Evolutionary conservation across 169 alveolate species (phyloP).

Genomic region (Perkinsus chesapeaki): DNA sequence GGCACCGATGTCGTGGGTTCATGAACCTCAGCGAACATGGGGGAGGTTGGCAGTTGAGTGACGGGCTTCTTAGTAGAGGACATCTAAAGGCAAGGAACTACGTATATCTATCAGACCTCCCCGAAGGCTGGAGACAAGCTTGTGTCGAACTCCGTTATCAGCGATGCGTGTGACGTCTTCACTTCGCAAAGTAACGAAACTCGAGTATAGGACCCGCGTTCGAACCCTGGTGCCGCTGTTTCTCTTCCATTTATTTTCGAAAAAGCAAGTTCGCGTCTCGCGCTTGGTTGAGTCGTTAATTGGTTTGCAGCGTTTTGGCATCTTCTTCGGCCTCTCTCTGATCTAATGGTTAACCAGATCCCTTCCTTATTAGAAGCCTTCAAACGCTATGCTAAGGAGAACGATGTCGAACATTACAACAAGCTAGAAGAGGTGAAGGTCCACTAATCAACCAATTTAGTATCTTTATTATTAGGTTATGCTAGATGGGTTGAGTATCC

Average conservation of each 20-base stretch:
- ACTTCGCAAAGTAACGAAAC: background rate
- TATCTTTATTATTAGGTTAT: background rate
- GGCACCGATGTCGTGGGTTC: background rate
- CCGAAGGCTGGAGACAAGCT: too few species aligned
- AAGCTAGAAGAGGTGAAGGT: background rate
- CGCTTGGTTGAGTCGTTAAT: too few species aligned
- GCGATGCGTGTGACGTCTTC: background rate
- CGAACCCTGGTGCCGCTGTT: too few species aligned
- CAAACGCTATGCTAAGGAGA: background rate
- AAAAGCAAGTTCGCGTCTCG: too few species aligned
- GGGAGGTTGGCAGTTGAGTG: background rate
- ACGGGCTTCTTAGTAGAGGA: background rate
- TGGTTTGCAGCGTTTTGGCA: background rate
- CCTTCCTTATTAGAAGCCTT: background rate
- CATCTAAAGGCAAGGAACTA: background rate
- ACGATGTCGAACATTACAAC: background rate
- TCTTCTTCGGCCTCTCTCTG: background rate
- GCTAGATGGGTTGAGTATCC: background rate
- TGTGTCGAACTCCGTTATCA: too few species aligned
- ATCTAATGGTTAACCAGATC: background rate
- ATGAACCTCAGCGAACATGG: background rate
- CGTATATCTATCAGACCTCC: too few species aligned
- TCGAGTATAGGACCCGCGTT: too few species aligned
- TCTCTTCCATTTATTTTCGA: too few species aligned
- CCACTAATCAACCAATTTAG: background rate